Percentiles rank a stretch among this genome's conserved stretches.
Evolutionary conservation across 306 rosid genomes (phyloP).

Genomic region (Vachellia pachyceras): DNA sequence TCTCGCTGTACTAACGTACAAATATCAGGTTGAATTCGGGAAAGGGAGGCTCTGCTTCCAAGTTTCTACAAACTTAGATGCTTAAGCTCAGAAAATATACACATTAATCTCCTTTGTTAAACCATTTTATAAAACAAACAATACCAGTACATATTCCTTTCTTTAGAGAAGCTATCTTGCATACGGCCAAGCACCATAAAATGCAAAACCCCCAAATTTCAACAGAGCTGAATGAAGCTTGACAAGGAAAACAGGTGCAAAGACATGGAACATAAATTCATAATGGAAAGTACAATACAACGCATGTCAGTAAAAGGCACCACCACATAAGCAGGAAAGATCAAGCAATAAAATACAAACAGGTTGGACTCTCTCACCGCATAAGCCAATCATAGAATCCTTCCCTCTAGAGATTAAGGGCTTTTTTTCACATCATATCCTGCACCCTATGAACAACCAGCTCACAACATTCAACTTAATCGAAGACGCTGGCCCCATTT

Average conservation of each 20-base stretch:
- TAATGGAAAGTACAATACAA: conserved; percentile 17
- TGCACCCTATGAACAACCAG: conserved; percentile 37
- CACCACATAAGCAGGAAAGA: conserved; percentile 9
- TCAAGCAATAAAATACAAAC: conserved; percentile 31
- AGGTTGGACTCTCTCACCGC: conserved; percentile 40
- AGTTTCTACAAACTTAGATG: background rate
- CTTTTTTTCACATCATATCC: conserved; percentile 30
- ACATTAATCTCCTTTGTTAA: background rate
- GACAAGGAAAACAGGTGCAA: background rate
- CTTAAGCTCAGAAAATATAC: background rate
- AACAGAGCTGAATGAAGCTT: background rate
- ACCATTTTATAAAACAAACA: background rate
- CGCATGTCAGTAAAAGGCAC: conserved; percentile 31
- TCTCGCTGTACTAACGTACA: background rate
- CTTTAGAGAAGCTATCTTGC: background rate
- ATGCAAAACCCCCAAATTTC: conserved; percentile 5
- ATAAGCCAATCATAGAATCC: conserved; percentile 40
- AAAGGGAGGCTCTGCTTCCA: background rate
- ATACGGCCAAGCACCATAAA: background rate
- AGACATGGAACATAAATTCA: conserved; percentile 32
- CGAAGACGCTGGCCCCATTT: conserved; percentile 10
- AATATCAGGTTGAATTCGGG: background rate
- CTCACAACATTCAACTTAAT: conserved; percentile 16
- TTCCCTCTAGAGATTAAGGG: conserved; percentile 16
- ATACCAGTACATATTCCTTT: background rate